Percentiles rank a stretch among this genome's conserved stretches.
These are phyloP conservation scores for Fusarium nygamai DNA, from an alignment of 2,329 filamentous ascomycete species.

Conservation along the genomic window DNA sequence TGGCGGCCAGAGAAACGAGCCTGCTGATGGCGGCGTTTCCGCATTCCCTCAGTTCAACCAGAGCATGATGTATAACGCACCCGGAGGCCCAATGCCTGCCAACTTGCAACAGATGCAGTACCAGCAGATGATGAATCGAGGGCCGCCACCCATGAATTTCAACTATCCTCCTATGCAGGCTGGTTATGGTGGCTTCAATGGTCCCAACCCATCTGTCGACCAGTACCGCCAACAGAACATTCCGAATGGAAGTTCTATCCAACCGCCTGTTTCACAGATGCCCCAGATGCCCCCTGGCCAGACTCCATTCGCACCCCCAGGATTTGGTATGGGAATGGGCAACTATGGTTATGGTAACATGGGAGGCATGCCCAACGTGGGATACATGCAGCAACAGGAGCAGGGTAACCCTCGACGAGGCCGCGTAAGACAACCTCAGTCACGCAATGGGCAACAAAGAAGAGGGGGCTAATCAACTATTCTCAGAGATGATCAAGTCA, in stretches of 20 bases:
- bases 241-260: constrained; percentile 62
- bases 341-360: constrained; percentile 58
- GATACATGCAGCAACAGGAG: constrained; percentile 63
- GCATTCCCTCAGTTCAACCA: constrained; percentile 63
- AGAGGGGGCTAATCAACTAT: constrained; percentile 38
- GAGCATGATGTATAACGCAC: constrained; percentile 61
- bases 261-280: constrained; percentile 57
- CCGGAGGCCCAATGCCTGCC: constrained; percentile 56
- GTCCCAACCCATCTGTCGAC: constrained; percentile 60
- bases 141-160: constrained; percentile 63
- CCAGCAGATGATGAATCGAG: constrained; percentile 68
- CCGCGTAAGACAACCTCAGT: constrained; percentile 58
- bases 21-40: constrained; percentile 59
- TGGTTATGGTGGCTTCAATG: constrained; percentile 64
- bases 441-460: constrained; percentile 22
- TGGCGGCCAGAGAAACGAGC: constrained; percentile 62
- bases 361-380: constrained; percentile 59
- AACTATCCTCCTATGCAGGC: constrained; percentile 67
- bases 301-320: constrained; percentile 59
- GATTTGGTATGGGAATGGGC: constrained; percentile 60
- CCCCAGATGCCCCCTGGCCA: constrained; percentile 55
- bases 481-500: constrained; percentile 43
- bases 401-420: constrained; percentile 66
- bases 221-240: constrained; percentile 65
- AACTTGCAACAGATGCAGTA: constrained; percentile 67